Base-by-base conservation (phyloP, 1,284 basidiomycete species). In the Phellopilus nigrolimitatus region DNA sequence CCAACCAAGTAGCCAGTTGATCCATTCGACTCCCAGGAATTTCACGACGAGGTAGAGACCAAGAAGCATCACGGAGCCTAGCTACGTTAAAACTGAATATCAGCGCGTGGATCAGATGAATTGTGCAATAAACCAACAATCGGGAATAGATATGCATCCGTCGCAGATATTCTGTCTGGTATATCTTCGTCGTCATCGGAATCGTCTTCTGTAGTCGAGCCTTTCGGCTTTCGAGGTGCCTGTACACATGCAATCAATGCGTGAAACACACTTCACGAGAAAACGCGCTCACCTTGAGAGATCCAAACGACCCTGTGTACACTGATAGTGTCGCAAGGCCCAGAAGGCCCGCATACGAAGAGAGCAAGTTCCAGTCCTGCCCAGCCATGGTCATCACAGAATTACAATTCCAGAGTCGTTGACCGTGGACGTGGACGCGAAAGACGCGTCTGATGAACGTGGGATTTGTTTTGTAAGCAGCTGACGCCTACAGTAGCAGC, bases 21-120 rank as follows among this genome's bases (percentile, higher is more conserved):
- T 83, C 85, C 89, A 91, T 59, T 83, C 80, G 60, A 78, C 82
- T 36, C 90, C 89, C 38, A 91, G 68, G 64, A 86, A 94, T 62
- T 83, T 84, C 58, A 93, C 76, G 31, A 84, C 68, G 43, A 80
- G 61, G 62, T 88, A 93, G 47, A 91, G 66, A 4, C 80, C 77
- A 55, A 86, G 71, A 24, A 93, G 71, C 17, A 76, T 74, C 2
- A 69, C 69, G 1, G 85, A 88, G 5, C 83, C 87, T 53, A 86
- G 65, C 84, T 88, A 58, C 12, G 30, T 37, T 21, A 15, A 39
- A 4, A 21, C 7, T 31, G 13, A 9, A 30, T 49, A 52, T 33
- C 41, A 38, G 51, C 40, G 38, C 38, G 37, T 34, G 31, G 15
- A 38, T 30, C 7, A 30, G 33, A 34, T 8, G n/a, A 25, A 15